phyloP scores from a whole-genome alignment of 1,284 basidiomycete genomes.

The Puccinia sorghi region DNA sequence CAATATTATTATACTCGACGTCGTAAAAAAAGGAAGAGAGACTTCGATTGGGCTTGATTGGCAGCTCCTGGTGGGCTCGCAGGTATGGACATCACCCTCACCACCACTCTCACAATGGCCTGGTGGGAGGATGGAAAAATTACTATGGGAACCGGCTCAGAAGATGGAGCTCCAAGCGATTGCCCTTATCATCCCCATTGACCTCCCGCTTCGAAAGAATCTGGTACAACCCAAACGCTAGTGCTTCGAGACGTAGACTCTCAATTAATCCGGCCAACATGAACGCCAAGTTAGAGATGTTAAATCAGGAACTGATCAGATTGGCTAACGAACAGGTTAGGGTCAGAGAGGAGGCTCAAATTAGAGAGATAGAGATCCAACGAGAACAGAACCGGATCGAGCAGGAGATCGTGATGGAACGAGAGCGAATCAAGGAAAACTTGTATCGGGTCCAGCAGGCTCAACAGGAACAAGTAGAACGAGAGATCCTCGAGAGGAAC shows the following conservation, averaged over 20 bases:
- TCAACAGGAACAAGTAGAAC: slow-evolving; percentile 45
- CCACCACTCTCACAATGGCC: slow-evolving; percentile 38
- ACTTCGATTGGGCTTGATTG: slow-evolving; percentile 46
- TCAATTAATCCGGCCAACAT: slow-evolving; percentile 23
- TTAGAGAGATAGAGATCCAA: slow-evolving; percentile 40
- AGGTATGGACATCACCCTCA: slow-evolving; percentile 41
- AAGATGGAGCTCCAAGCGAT: slow-evolving; percentile 45
- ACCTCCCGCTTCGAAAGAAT: slow-evolving; percentile 45
- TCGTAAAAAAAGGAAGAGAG: slow-evolving; percentile 51
- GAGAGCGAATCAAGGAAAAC: slow-evolving; percentile 34
- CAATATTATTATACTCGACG: too few relatives aligned
- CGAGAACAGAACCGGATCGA: slow-evolving; percentile 42
- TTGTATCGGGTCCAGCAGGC: slow-evolving; percentile 36
- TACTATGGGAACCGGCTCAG: slow-evolving; percentile 37
- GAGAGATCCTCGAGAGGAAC: slow-evolving; percentile 47
- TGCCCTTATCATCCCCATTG: slow-evolving; percentile 37
- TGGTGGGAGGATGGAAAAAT: slow-evolving; percentile 33
- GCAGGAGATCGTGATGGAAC: slow-evolving; percentile 31
- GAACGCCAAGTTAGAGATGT: slow-evolving; percentile 36
- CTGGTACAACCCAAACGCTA: slow-evolving; percentile 46
- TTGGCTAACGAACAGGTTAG: slow-evolving; percentile 24
- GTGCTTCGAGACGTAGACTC: slow-evolving; percentile 24
- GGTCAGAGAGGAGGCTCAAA: slow-evolving; percentile 38
- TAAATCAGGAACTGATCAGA: slow-evolving; percentile 41
- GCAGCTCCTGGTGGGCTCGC: slow-evolving; percentile 46